These are phyloP conservation scores for Paramecium pentaurelia DNA, from an alignment of 73 alveolate species.

Conservation along the genomic window DNA sequence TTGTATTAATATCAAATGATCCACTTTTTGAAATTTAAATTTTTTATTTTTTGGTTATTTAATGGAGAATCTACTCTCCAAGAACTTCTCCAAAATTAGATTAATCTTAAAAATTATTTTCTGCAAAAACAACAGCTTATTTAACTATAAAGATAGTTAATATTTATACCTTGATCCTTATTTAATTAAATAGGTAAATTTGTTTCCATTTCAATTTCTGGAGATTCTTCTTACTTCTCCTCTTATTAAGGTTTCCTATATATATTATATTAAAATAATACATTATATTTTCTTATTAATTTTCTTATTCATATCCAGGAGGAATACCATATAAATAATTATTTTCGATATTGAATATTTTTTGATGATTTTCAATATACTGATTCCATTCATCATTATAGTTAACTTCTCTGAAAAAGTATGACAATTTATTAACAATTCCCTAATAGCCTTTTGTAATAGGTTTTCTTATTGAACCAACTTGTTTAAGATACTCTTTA, in stretches of 20 bases:
- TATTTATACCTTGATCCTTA: not conserved
- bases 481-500: not conserved
- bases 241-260: not conserved
- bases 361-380: not conserved
- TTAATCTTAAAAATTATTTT: not conserved
- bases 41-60: not conserved
- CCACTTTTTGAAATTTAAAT: not conserved
- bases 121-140: not conserved
- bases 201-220: not conserved
- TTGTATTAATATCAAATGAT: no score
- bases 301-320: not conserved
- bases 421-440: not conserved
- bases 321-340: not conserved
- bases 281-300: not conserved
- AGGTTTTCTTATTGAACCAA: not conserved
- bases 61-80: not conserved
- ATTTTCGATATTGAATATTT: not conserved
- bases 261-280: no score
- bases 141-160: not conserved
- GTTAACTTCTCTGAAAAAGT: not conserved
- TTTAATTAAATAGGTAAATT: no score
- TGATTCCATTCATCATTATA: not conserved
- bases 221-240: not conserved
- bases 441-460: conserved; percentile 17
- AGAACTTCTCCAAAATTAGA: not conserved